These are phyloP conservation scores for Meredithiella fracta DNA, from an alignment of 2,329 filamentous ascomycete species.

Conservation along the genomic window DNA sequence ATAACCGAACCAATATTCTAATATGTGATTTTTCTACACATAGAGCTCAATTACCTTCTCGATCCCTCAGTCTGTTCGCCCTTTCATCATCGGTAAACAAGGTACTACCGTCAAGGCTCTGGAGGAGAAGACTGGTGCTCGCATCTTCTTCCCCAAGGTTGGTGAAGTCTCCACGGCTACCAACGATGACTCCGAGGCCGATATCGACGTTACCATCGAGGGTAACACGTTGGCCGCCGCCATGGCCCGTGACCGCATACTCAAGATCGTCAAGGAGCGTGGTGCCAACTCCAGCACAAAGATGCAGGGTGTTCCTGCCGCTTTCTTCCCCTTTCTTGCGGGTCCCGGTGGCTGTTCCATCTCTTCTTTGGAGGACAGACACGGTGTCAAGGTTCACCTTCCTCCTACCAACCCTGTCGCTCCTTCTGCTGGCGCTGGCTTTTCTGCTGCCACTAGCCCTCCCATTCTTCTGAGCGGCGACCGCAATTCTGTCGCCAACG, in stretches of 20 bases:
- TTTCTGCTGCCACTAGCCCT: conserved; percentile 49
- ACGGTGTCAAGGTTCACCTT: conserved; percentile 65
- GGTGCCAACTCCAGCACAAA: conserved; percentile 67
- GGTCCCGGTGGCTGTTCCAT: conserved; percentile 56
- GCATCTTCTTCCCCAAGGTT: conserved; percentile 73
- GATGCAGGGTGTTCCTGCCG: conserved; percentile 68
- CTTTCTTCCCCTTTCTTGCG: conserved; percentile 91
- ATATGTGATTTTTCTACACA: conserved; percentile 4
- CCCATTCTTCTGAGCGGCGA: conserved; percentile 80
- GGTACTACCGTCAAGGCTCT: conserved; percentile 82
- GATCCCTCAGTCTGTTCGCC: conserved; percentile 47
- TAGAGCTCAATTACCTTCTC: conserved; percentile 15
- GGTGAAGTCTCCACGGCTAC: conserved; percentile 42
- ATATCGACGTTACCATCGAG: conserved; percentile 75
- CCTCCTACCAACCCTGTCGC: conserved; percentile 35
- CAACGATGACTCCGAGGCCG: conserved; percentile 58
- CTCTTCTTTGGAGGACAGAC: conserved; percentile 55
- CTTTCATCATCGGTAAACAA: conserved; percentile 84
- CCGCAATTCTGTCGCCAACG: conserved; percentile 62
- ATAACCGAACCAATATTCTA: background rate
- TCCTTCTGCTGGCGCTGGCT: conserved; percentile 52
- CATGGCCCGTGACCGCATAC: conserved; percentile 67
- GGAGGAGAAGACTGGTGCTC: conserved; percentile 75
- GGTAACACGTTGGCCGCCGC: conserved; percentile 80
- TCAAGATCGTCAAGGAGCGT: conserved; percentile 75